Conservation (phyloP, 148 eudicot genomes). For the Cornus florida region DNA sequence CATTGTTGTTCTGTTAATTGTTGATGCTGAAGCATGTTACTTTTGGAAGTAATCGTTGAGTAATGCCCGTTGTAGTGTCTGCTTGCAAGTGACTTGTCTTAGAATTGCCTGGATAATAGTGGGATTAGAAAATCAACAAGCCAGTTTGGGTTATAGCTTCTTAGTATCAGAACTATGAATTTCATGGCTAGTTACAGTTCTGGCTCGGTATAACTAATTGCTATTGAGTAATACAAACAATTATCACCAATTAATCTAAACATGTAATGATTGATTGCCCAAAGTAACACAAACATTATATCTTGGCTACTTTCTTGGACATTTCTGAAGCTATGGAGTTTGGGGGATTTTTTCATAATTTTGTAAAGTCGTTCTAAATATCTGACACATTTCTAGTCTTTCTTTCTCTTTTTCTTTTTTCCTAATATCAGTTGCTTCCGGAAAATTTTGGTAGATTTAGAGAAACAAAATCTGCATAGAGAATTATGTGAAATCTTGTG, state of each 20-base stretch:
- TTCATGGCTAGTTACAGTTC: neutral
- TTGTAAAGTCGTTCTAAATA: neutral
- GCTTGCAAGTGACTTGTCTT: neutral
- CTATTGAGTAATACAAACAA: neutral
- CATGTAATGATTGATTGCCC: neutral
- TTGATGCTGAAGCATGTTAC: neutral
- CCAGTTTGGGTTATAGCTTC: neutral
- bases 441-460: neutral
- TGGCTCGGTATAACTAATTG: neutral
- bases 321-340: neutral
- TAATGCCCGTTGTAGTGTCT: neutral
- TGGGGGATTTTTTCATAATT: neutral
- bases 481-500: neutral
- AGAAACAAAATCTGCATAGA: neutral
- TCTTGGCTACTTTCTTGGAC: neutral
- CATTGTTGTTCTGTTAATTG: neutral
- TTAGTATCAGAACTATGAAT: neutral
- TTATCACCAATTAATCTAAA: neutral
- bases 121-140: neutral
- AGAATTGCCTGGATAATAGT: neutral
- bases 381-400: neutral
- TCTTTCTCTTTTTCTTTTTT: neutral
- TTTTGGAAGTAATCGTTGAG: neutral
- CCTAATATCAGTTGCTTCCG: neutral
- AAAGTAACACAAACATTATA: neutral